Conservation (phyloP, 139 green algal species). For the Coelastrella sp. region DNA sequence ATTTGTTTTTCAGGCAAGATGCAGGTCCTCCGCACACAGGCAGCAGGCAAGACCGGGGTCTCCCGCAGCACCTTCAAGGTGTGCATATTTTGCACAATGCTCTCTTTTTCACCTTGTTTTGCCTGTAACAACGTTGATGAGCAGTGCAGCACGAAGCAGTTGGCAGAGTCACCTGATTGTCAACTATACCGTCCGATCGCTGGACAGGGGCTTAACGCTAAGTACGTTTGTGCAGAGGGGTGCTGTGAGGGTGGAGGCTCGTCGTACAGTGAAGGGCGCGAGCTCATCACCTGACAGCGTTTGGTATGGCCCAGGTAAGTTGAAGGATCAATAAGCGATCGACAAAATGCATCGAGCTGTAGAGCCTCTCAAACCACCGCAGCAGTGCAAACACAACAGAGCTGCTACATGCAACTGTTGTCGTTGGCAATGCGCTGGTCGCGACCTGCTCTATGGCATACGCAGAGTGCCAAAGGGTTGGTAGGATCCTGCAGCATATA, state of each 20-base stretch:
- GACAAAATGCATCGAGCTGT: neutral
- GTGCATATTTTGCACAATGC: neutral
- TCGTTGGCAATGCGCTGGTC: neutral
- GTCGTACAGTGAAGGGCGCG: slow-evolving; percentile 44
- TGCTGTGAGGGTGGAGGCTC: slow-evolving; percentile 36
- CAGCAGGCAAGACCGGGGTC: neutral
- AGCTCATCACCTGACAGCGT: slow-evolving; percentile 9
- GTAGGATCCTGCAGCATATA: neutral
- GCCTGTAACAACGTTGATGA: neutral
- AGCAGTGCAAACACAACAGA: no score
- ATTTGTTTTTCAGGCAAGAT: neutral
- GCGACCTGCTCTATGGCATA: neutral
- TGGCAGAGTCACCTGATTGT: no score
- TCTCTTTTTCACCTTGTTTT: neutral
- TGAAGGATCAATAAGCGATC: neutral
- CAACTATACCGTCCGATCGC: no score
- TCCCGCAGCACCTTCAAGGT: slow-evolving; percentile 11
- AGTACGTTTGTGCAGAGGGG: neutral
- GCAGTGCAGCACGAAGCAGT: neutral
- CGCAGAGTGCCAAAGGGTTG: no score
- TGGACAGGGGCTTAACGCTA: neutral
- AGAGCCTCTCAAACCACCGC: neutral
- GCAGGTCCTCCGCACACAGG: neutral
- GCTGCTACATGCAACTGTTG: neutral
- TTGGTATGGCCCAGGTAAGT: slow-evolving; percentile 43